Base-by-base conservation (phyloP, 2,329 filamentous ascomycete genomes). In the Fusarium xyrophilum region DNA sequence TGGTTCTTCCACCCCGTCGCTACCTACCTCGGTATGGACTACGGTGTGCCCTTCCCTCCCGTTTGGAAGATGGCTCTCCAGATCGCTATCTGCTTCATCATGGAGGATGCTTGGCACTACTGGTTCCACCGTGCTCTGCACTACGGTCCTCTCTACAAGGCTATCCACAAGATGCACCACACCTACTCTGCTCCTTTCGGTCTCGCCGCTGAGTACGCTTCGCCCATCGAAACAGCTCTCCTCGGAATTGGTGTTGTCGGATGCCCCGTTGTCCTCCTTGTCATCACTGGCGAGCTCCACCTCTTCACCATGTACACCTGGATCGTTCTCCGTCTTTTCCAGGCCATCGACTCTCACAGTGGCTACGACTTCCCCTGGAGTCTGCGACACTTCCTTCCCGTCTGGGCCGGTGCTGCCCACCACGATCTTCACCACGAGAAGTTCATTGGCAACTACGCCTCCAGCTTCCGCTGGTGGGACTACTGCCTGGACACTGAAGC, bases 401-500 rank as follows among this genome's bases (percentile, higher is more conserved):
- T 99, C 88, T 99, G 96, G 96, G 95, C 95, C 57, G 96, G 96
- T 67, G 96, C 96, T 57, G 90, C 97, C 74, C 95, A 98, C 83
- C 96, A 99, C 83, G 96, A 99, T 77, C 84, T 93, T 44, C 96
- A 99, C 83, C 96, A 99, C 83, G 96, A 99, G 85, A 93, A 93
- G 79, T 99, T 99, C 83, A 93, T 99, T 69, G 96, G 96, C 74
- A 99, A 99, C 85, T 99, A 98, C 79, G 85, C 95, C 53, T 97
- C 93, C 78, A 97, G 93, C 85, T 99, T 99, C 89, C 88, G 95
- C 80, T 99, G 96, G 96, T 99, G 96, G 96, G 96, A 99, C 83
- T 97, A 91, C 79, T 79, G 90, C 73, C 86, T 98, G 72, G 94
- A 97, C 81, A 99, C 96, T 66, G 95, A 99, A 86, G 93, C 93